These are phyloP conservation scores for Clavispora santaluciae DNA, from an alignment of 805 yeast genomes.

Conservation along the genomic window DNA sequence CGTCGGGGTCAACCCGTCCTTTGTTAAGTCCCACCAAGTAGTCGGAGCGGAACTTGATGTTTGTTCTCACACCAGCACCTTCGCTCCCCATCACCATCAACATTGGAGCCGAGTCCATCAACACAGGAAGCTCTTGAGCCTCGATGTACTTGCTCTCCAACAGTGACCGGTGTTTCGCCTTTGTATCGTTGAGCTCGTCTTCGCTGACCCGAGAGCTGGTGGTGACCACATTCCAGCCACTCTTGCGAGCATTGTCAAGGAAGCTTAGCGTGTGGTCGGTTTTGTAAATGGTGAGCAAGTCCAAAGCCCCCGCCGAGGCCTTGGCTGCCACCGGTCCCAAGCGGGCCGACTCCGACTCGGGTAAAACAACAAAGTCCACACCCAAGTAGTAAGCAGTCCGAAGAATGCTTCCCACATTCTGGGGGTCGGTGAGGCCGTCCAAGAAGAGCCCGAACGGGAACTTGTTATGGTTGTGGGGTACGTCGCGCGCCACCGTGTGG, in stretches of 20 bases:
- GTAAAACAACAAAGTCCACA: constrained; percentile 69
- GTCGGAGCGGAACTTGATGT: constrained; percentile 55
- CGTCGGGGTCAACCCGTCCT: constrained; percentile 23
- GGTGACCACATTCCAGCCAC: constrained; percentile 71
- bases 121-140: constrained; percentile 37
- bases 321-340: constrained; percentile 75
- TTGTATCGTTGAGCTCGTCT: constrained; percentile 17
- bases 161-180: constrained; percentile 25
- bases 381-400: constrained; percentile 80
- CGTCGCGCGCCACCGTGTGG: constrained; percentile 20
- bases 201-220: constrained; percentile 41
- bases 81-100: constrained; percentile 80
- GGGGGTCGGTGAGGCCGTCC: constrained; percentile 83
- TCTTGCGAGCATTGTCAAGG: constrained; percentile 47
- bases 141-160: constrained; percentile 33
- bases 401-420: constrained; percentile 78
- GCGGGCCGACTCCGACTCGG: constrained; percentile 67
- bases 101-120: constrained; percentile 51
- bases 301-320: constrained; percentile 82
- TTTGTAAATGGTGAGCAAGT: constrained; percentile 58
- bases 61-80: constrained; percentile 74
- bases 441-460: constrained; percentile 68
- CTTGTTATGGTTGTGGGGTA: constrained; percentile 10
- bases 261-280: constrained; percentile 57
- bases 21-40: constrained; percentile 39